These are phyloP conservation scores for Globisporangium ultimum DNA, from an alignment of 352 stramenopile species.

Conservation along the genomic window DNA sequence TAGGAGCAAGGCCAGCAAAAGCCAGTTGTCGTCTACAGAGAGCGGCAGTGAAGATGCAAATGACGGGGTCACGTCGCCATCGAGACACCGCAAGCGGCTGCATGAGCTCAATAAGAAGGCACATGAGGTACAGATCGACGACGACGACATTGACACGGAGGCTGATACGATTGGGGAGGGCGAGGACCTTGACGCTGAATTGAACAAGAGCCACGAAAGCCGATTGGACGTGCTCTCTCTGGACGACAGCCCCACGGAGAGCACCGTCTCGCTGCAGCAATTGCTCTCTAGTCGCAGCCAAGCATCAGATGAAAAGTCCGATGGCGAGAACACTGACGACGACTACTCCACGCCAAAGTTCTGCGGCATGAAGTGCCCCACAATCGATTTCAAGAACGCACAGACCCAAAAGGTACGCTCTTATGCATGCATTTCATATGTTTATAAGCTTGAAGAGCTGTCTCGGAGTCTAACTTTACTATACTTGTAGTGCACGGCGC, in stretches of 20 bases:
- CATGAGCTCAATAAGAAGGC: conserved; percentile 9
- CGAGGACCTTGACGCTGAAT: conserved; percentile 14
- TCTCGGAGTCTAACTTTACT: too few species aligned
- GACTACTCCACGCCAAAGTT: conserved; percentile 21
- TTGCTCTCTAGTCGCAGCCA: conserved; percentile 30
- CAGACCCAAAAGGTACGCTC: conserved; percentile 69
- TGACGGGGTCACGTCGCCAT: background rate
- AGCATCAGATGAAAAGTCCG: conserved; percentile 15
- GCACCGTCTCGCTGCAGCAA: conserved; percentile 45
- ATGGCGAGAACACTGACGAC: conserved; percentile 2
- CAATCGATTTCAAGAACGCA: conserved; percentile 64
- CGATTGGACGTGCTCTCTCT: conserved; percentile 17
- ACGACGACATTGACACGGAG: conserved; percentile 27
- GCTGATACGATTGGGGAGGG: conserved; percentile 32
- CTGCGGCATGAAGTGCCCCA: conserved; percentile 42
- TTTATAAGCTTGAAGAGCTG: background rate
- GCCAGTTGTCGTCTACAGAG: too few species aligned
- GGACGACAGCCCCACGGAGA: conserved; percentile 52
- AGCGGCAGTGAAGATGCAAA: too few species aligned
- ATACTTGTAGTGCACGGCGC: conserved; percentile 53
- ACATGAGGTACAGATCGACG: conserved; percentile 1
- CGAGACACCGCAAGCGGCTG: conserved; percentile 2
- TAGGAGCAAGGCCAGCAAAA: too few species aligned
- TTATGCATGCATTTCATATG: conserved; percentile 11
- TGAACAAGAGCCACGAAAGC: conserved; percentile 1